A percentile compares a stretch with the other conserved stretches of the same genome.
phyloP scores from a whole-genome alignment of 2,329 filamentous ascomycete species.

The Chaetomium sp. region DNA sequence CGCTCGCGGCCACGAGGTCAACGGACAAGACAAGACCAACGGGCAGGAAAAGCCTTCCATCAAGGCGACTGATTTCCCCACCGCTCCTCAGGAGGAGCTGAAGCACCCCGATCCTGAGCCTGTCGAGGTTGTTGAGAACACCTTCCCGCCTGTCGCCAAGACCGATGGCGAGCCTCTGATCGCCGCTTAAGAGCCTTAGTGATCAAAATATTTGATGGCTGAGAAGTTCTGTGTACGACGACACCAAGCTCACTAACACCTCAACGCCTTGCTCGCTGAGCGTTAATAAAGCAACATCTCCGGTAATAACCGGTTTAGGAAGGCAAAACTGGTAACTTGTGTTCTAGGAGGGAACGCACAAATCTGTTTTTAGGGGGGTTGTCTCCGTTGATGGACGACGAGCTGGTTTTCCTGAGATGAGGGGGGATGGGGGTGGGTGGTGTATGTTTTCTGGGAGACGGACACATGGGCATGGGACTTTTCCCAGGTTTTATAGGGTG shows the following conservation, averaged over 20 bases:
- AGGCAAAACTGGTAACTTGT: conserved; percentile 13
- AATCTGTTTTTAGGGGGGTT: not conserved
- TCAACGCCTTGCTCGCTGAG: not conserved
- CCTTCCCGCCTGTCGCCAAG: conserved; percentile 3
- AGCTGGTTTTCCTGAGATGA: not conserved
- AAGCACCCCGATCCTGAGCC: conserved; percentile 13
- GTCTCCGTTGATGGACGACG: not conserved
- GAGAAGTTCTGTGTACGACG: not conserved
- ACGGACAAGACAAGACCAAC: conserved; percentile 20
- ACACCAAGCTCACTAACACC: not conserved
- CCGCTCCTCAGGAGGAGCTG: conserved; percentile 35
- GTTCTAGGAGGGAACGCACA: not conserved
- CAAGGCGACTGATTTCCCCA: conserved; percentile 45
- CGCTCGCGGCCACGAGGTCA: conserved; percentile 17
- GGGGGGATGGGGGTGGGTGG: not conserved
- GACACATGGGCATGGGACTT: not conserved
- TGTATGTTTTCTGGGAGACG: not conserved
- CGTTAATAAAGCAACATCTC: no score
- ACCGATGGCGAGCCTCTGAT: conserved; percentile 1
- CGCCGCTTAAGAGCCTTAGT: not conserved
- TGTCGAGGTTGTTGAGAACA: not conserved
- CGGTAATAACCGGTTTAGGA: not conserved
- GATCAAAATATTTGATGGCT: not conserved
- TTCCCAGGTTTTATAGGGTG: not conserved
- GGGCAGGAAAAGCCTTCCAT: conserved; percentile 20